A percentile compares a stretch with the other conserved stretches of the same genome.
phyloP scores from a whole-genome alignment of 495 filamentous ascomycete species.

The Penicillium verhagenii region DNA sequence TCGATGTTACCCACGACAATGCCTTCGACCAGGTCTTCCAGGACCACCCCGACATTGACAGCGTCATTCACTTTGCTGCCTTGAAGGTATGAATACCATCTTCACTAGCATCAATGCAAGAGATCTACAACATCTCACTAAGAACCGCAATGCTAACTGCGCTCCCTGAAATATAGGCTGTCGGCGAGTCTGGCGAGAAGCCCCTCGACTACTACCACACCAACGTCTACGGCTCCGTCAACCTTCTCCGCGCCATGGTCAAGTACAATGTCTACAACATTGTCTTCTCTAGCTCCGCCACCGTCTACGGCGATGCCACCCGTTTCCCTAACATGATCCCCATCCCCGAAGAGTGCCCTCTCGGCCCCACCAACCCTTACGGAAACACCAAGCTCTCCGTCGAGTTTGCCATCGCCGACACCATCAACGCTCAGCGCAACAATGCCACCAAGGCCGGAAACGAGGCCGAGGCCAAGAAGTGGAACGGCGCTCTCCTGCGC shows the following conservation, averaged over 20 bases:
- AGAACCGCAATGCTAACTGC: constrained; percentile 9
- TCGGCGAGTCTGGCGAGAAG: constrained; percentile 93
- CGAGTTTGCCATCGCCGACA: constrained; percentile 87
- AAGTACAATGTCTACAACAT: constrained; percentile 90
- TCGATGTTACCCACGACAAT: constrained; percentile 83
- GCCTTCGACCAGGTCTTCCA: constrained; percentile 84
- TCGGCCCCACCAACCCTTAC: constrained; percentile 96
- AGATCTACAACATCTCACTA: too few species aligned
- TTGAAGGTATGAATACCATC: constrained; percentile 71
- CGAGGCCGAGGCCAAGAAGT: constrained; percentile 62
- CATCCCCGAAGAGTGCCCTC: constrained; percentile 94
- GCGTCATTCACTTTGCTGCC: constrained; percentile 97
- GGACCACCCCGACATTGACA: constrained; percentile 90
- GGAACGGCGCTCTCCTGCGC: constrained; percentile 89
- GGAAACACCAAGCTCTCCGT: constrained; percentile 92
- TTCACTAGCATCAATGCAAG: too few species aligned
- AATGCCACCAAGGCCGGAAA: constrained; percentile 79
- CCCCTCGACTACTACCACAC: constrained; percentile 96
- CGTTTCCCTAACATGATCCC: constrained; percentile 97
- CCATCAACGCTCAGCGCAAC: constrained; percentile 82
- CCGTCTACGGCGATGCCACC: constrained; percentile 97
- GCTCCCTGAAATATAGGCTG: constrained; percentile 61
- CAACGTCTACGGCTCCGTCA: constrained; percentile 92
- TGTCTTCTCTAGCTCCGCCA: constrained; percentile 95
- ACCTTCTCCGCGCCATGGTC: constrained; percentile 83